phyloP scores from a whole-genome alignment of 768 basidiomycete species.

The Dioszegia crocea region DNA sequence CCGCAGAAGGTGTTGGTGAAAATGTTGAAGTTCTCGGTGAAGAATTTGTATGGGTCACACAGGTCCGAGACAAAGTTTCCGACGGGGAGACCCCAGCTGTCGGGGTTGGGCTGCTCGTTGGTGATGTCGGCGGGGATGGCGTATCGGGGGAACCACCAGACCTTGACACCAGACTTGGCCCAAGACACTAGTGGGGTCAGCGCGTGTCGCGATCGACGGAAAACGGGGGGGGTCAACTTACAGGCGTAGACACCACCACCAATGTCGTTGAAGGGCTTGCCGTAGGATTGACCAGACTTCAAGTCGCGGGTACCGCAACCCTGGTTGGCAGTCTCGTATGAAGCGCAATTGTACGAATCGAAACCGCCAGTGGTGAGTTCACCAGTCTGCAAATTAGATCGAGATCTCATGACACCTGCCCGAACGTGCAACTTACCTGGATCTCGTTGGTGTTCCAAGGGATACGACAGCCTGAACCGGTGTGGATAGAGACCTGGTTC shows the following conservation, averaged over 20 bases:
- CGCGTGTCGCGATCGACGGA: background rate
- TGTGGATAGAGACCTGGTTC: slow-evolving; percentile 55
- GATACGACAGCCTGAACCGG: slow-evolving; percentile 52
- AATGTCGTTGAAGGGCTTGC: slow-evolving; percentile 76
- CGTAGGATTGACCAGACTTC: slow-evolving; percentile 62
- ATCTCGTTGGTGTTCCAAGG: slow-evolving; percentile 23
- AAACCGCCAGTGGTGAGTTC: slow-evolving; percentile 45
- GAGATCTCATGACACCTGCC: background rate
- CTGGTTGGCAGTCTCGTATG: slow-evolving; percentile 47
- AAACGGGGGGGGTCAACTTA: slow-evolving; percentile 52
- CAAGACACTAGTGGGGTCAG: slow-evolving; percentile 59
- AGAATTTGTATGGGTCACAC: slow-evolving; percentile 75
- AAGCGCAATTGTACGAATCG: slow-evolving; percentile 45
- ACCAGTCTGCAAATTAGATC: slow-evolving; percentile 20
- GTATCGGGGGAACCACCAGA: slow-evolving; percentile 76
- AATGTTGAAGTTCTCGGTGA: slow-evolving; percentile 68
- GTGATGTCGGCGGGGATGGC: slow-evolving; percentile 70
- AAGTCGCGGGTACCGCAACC: slow-evolving; percentile 68
- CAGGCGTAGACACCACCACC: slow-evolving; percentile 87
- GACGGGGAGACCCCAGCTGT: slow-evolving; percentile 69
- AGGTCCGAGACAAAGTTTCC: slow-evolving; percentile 71
- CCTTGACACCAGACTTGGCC: slow-evolving; percentile 64
- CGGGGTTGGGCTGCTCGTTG: slow-evolving; percentile 67
- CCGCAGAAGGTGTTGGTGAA: slow-evolving; percentile 55
- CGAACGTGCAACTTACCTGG: background rate